Base-by-base conservation (phyloP, 176 grass and related monocot genomes). In the Oryza rufipogon region DNA sequence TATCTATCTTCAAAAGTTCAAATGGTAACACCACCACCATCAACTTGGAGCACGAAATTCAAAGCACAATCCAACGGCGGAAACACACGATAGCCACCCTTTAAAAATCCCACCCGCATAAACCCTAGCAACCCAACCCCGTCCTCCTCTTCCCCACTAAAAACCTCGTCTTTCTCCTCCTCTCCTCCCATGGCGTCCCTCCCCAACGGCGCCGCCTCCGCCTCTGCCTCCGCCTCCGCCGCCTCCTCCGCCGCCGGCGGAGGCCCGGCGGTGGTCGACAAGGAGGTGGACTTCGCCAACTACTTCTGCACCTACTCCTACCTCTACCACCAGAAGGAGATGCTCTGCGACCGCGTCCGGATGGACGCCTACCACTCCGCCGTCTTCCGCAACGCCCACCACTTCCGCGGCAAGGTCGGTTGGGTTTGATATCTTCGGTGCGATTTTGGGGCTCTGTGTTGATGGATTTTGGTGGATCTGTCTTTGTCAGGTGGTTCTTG, bases 281-380 rank as follows among this genome's bases (percentile, higher is more conserved):
- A 99, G 75, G 91, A 89, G 46, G 97, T 99, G 28, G 93, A 99
- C 83, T 99, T 94, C 69, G 97, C 93, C 52, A 99, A 99, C 88
- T 99, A 99, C 75, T 99, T 99, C 86, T 99, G 97, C 84, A 99
- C 97, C 51, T 96, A 99, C 67, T 88, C 75, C 39, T 96, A 89
- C 79, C 89, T 99, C 45, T 99, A 94, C 78, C 97, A 99, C 76
- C 97, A 99, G 79, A 99, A 99, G 89, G 97, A 96, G 93, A 99
- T 99, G 97, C 97, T 99, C 49, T 94, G 89, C 83, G 97, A 96
- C 81, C 89, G 88, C 64, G 91, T 92, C 47, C 93, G 97, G 74
- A 99, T 96, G 97, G 93, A 99, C 84, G 97, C 93, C 38, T 99
- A 99, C 75, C 88, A 89, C 90, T 90, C 91, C 68, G 86, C 93